Evolutionary conservation across 805 yeast species (phyloP).

Genomic region (Nematodospora valgi): DNA sequence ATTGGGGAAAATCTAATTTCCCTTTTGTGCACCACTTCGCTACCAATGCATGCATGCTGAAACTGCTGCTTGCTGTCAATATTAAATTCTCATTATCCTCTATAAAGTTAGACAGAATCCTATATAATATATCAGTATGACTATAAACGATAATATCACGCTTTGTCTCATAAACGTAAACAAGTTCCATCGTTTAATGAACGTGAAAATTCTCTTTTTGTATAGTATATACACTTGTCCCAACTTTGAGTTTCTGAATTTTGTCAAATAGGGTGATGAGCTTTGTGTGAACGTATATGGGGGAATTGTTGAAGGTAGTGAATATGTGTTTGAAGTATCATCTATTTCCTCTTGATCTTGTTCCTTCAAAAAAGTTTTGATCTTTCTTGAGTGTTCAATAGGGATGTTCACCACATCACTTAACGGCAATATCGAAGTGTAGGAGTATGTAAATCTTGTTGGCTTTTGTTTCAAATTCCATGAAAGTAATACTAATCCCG

Average conservation of each 20-base stretch:
- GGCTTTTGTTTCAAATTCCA: constrained; percentile 28
- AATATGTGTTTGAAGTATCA: background rate
- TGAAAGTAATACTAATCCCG: constrained; percentile 24
- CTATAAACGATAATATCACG: constrained; percentile 15
- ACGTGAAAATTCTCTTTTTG: constrained; percentile 3
- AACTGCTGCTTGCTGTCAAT: too few relatives aligned
- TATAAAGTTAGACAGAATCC: constrained; percentile 21
- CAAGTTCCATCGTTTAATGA: constrained; percentile 19
- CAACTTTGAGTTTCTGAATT: constrained; percentile 6
- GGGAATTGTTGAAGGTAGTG: constrained; percentile 14
- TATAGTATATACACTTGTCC: constrained; percentile 2
- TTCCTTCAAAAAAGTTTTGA: constrained; percentile 26
- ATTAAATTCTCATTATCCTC: background rate
- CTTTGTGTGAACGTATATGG: constrained; percentile 21
- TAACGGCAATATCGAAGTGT: constrained; percentile 19
- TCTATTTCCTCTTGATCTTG: constrained; percentile 20
- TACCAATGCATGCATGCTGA: too few relatives aligned
- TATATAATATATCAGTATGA: constrained; percentile 19
- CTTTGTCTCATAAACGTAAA: constrained; percentile 18
- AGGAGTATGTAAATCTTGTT: constrained; percentile 21
- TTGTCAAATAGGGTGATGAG: constrained; percentile 1
- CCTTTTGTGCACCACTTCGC: too few relatives aligned
- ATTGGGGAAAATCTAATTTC: too few relatives aligned
- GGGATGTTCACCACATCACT: constrained; percentile 4
- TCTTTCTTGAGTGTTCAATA: constrained; percentile 20